phyloP scores from a whole-genome alignment of 2,329 filamentous ascomycete species.

The Plectosphaerella plurivora region DNA sequence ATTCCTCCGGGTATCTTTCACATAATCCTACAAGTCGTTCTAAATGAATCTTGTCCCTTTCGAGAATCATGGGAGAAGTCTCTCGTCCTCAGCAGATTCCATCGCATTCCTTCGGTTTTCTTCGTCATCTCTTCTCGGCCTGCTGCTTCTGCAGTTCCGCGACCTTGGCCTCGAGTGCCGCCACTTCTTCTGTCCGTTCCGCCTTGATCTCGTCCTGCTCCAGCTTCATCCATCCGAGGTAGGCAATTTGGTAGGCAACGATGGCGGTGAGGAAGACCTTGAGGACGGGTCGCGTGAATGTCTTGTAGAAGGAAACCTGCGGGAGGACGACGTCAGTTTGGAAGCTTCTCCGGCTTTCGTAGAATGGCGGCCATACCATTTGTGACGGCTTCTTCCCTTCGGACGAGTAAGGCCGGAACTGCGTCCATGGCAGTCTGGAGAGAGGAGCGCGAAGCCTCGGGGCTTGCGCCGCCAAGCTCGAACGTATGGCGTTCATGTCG shows the following conservation, averaged over 20 bases:
- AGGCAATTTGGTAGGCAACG: constrained; percentile 73
- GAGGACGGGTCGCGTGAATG: constrained; percentile 66
- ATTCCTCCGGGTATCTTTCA: not conserved
- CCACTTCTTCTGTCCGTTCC: constrained; percentile 32
- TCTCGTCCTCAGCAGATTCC: too few species aligned
- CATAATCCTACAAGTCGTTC: not conserved
- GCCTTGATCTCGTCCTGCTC: constrained; percentile 65
- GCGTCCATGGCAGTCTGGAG: not conserved
- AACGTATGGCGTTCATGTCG: not conserved
- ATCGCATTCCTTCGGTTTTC: not conserved
- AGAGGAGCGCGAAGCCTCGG: not conserved
- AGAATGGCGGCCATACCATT: not conserved
- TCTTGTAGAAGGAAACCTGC: constrained; percentile 67
- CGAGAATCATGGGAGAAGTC: too few species aligned
- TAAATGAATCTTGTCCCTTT: not conserved
- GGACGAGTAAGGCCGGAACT: not conserved
- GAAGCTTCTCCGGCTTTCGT: not conserved
- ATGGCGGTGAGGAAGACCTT: constrained; percentile 73
- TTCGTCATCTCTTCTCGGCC: constrained; percentile 16
- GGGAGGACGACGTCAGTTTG: not conserved
- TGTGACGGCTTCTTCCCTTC: not conserved
- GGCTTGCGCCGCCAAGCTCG: not conserved
- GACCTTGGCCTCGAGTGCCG: constrained; percentile 31
- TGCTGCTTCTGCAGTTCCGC: constrained; percentile 23
- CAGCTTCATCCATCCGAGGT: constrained; percentile 70